Evolutionary conservation across 352 stramenopile species (phyloP).

Genomic region (Nannochloropsis limnetica): DNA sequence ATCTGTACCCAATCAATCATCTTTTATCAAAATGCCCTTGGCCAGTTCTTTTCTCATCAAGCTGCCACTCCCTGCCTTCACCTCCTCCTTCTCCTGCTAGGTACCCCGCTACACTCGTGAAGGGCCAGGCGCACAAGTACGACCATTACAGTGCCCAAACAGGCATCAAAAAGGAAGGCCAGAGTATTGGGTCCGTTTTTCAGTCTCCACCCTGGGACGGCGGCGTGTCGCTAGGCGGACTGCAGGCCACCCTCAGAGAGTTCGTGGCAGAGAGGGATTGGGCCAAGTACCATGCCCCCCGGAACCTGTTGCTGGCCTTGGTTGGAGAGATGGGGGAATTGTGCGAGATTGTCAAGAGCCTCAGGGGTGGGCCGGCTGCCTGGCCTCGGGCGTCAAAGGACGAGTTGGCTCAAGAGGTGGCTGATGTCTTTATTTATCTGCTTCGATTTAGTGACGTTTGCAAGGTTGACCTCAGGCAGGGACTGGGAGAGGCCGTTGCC

Average conservation of each 20-base stretch:
- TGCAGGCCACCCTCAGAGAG: constrained; percentile 18
- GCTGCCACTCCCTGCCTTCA: neutral
- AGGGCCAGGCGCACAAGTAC: constrained; percentile 9
- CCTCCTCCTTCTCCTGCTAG: neutral
- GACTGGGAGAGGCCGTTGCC: neutral
- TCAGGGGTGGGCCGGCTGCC: neutral
- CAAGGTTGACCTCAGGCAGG: neutral
- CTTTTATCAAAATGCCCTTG: too few relatives aligned
- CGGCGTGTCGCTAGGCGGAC: neutral
- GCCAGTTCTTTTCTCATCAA: neutral
- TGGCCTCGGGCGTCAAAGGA: neutral
- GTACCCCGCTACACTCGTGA: neutral
- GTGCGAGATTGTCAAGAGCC: constrained; percentile 77
- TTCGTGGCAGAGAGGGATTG: constrained; percentile 65
- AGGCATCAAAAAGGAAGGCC: constrained; percentile 26
- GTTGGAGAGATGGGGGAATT: constrained; percentile 87
- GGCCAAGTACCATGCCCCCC: constrained; percentile 68
- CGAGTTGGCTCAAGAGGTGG: constrained; percentile 21
- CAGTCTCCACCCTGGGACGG: neutral
- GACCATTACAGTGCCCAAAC: constrained; percentile 19
- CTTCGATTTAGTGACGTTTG: neutral
- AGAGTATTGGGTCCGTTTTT: neutral
- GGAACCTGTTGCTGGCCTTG: constrained; percentile 84
- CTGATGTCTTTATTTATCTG: constrained; percentile 30
- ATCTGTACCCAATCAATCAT: too few relatives aligned